Percentiles rank a stretch among this genome's conserved stretches.
phyloP scores from a whole-genome alignment of 2,329 filamentous ascomycete species.

The Chaetomium olivaceum region DNA sequence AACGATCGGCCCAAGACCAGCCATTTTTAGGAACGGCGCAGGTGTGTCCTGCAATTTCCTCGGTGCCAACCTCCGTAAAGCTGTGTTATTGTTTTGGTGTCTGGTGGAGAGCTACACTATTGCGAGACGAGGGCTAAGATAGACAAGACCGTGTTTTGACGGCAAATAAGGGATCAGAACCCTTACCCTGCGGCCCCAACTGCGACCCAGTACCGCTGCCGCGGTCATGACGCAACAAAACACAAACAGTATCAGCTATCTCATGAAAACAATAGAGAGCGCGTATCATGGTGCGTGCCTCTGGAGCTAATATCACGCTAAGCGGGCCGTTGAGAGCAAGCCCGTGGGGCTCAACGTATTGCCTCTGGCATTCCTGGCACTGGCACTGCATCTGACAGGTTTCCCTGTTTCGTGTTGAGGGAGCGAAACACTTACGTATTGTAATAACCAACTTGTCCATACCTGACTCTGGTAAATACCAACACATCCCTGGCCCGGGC shows the following conservation, averaged over 20 bases:
- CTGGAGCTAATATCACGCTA: neutral
- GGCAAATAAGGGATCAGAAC: conserved; percentile 9
- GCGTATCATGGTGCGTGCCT: neutral
- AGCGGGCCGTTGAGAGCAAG: neutral
- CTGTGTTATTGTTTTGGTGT: neutral
- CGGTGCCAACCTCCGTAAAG: neutral
- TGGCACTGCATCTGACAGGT: too few species aligned
- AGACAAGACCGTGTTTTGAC: neutral
- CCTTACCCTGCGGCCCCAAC: conserved; percentile 18
- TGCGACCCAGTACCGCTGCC: conserved; percentile 13
- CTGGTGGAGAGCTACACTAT: neutral
- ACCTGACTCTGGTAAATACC: neutral
- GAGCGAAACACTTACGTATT: neutral
- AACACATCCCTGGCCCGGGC: neutral
- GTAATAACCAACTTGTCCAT: neutral
- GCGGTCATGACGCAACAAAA: neutral
- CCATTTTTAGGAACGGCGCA: neutral
- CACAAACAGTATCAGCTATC: neutral
- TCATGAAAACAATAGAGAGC: neutral
- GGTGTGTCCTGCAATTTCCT: neutral
- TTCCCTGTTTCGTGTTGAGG: neutral
- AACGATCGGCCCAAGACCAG: neutral
- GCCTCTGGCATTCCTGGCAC: too few species aligned
- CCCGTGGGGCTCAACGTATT: neutral
- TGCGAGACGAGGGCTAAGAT: neutral